A percentile compares a stretch with the other conserved stretches of the same genome.
Conservation (phyloP, 2,329 filamentous ascomycete genomes). For the Pseudogymnoascus sp. region DNA sequence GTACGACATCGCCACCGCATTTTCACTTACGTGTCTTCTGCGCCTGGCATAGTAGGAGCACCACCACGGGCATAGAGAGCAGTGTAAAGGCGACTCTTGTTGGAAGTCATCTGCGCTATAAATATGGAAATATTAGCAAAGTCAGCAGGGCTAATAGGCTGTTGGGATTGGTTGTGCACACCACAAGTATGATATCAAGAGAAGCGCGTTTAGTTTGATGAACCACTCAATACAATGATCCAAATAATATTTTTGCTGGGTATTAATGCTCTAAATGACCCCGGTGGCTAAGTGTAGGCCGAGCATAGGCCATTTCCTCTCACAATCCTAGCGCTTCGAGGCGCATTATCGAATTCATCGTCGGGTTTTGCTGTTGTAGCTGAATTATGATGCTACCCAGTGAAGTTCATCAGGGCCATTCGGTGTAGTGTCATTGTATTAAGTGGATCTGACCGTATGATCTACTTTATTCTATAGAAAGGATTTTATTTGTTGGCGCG, state of each 20-base stretch:
- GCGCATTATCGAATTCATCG: not conserved
- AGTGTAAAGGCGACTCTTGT: slow-evolving; percentile 25
- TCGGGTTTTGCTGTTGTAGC: not conserved
- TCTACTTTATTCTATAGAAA: not conserved
- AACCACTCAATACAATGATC: no score
- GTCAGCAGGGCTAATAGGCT: not conserved
- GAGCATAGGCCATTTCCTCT: no score
- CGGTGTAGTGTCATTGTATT: not conserved
- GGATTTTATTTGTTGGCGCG: not conserved
- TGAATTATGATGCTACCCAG: not conserved
- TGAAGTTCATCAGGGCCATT: not conserved
- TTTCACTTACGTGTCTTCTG: slow-evolving; percentile 22
- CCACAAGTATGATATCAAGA: no score
- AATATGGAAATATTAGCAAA: not conserved
- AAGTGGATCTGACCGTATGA: not conserved
- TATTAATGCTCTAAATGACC: not conserved
- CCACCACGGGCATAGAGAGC: slow-evolving; percentile 24
- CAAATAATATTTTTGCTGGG: no score
- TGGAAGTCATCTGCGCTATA: slow-evolving; percentile 16
- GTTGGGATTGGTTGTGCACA: no score
- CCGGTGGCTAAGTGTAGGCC: not conserved
- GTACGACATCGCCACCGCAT: not conserved
- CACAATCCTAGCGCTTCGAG: not conserved
- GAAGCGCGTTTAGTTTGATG: no score
- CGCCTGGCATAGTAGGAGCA: slow-evolving; percentile 17